These are phyloP conservation scores for Sapria himalayana DNA, from an alignment of 345 rosid genomes.

Conservation along the genomic window DNA sequence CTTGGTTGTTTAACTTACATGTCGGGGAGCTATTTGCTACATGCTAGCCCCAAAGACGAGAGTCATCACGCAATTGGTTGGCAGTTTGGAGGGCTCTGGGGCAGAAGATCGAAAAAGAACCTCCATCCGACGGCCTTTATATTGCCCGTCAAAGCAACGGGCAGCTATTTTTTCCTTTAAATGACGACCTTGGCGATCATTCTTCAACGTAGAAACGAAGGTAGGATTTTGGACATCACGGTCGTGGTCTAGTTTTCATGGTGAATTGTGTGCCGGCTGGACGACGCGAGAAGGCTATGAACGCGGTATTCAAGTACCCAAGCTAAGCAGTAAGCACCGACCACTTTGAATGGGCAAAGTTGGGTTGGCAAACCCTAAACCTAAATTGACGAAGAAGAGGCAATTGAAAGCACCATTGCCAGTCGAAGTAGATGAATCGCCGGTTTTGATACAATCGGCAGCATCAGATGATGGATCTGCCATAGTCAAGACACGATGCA, in stretches of 20 bases:
- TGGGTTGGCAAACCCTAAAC: slow-evolving; percentile 25
- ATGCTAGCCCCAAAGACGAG: not conserved
- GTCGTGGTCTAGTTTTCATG: slow-evolving; percentile 10
- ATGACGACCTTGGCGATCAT: slow-evolving; percentile 16
- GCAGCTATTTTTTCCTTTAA: slow-evolving; percentile 46
- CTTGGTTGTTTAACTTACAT: too few relatives aligned
- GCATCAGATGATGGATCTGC: slow-evolving; percentile 47
- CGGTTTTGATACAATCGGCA: slow-evolving; percentile 21
- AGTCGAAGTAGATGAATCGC: slow-evolving; percentile 15
- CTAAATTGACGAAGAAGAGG: slow-evolving; percentile 26
- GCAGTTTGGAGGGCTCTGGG: too few relatives aligned
- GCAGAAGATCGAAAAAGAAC: slow-evolving; percentile 6
- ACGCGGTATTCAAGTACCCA: slow-evolving; percentile 13
- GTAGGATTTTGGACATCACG: too few relatives aligned
- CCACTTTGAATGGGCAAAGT: slow-evolving; percentile 35
- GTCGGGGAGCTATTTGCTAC: not conserved
- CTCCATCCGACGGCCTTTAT: slow-evolving; percentile 6
- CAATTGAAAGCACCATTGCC: slow-evolving; percentile 15
- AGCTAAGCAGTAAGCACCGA: slow-evolving; percentile 26
- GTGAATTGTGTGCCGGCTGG: slow-evolving; percentile 11
- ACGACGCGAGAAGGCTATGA: slow-evolving; percentile 21
- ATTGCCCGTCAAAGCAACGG: slow-evolving; percentile 20
- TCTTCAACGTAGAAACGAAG: too few relatives aligned
- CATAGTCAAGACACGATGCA: slow-evolving; percentile 21
- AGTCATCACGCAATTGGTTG: not conserved